Percentiles rank a stretch among this genome's conserved stretches.
These are phyloP conservation scores for Solanum piurae DNA, from an alignment of 257 asterid species.

Conservation along the genomic window DNA sequence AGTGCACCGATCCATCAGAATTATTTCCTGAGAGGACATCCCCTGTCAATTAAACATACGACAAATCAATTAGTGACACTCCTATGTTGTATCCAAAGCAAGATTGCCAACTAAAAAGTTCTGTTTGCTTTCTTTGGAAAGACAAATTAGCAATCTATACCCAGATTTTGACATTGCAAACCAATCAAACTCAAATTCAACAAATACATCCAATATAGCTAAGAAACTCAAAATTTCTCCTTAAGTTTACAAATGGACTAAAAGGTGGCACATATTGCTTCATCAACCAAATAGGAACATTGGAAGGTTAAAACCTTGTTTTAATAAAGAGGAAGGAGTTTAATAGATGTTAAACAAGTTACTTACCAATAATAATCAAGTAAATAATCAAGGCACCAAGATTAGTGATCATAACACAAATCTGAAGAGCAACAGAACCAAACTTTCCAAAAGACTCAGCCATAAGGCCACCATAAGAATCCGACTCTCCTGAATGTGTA, in stretches of 20 bases:
- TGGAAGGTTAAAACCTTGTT: not conserved
- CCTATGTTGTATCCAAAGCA: not conserved
- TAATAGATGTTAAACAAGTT: not conserved
- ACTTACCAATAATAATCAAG: conserved; percentile 81
- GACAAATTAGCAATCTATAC: not conserved
- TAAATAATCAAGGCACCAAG: conserved; percentile 91
- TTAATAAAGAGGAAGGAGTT: not conserved
- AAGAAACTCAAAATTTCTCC: not conserved
- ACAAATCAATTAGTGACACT: not conserved
- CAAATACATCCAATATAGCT: not conserved
- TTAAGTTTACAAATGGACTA: not conserved
- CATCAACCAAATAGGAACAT: not conserved
- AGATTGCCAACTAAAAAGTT: not conserved
- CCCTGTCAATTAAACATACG: conserved; percentile 25
- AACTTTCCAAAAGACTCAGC: conserved; percentile 82
- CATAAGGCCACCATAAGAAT: conserved; percentile 81
- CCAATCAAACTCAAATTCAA: not conserved
- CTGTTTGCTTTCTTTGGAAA: not conserved
- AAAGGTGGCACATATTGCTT: not conserved
- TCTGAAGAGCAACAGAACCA: conserved; percentile 79
- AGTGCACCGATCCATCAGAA: conserved; percentile 64
- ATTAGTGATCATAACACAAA: conserved; percentile 77
- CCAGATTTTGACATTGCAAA: not conserved
- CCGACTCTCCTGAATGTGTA: conserved; percentile 49
- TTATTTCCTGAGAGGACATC: conserved; percentile 85